phyloP scores from a whole-genome alignment of 164 flowering plant genomes.

The Aristolochia fimbriata region DNA sequence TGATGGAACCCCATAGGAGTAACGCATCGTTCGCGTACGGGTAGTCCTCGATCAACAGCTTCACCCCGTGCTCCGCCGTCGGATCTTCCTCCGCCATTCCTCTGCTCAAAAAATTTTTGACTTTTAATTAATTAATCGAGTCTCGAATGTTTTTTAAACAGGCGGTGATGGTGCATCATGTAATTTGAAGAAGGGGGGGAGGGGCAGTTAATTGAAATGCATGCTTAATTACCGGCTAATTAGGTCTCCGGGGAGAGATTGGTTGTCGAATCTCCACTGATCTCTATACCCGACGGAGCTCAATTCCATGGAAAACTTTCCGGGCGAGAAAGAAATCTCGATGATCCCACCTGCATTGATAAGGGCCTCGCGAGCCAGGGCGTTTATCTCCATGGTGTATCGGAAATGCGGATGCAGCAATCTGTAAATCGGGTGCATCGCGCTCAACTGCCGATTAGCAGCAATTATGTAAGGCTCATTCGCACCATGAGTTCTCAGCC shows the following conservation, averaged over 20 bases:
- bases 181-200: too few species aligned
- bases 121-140: too few species aligned
- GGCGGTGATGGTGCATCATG: too few species aligned
- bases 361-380: constrained; percentile 48
- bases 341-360: constrained; percentile 56
- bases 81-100: constrained; percentile 79
- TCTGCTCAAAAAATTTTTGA: constrained; percentile 16
- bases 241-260: constrained; percentile 60
- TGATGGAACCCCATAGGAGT: constrained; percentile 47
- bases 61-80: constrained; percentile 54
- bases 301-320: constrained; percentile 44
- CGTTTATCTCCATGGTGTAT: constrained; percentile 79
- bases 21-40: constrained; percentile 80
- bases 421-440: constrained; percentile 66
- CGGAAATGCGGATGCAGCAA: constrained; percentile 60
- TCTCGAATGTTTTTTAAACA: too few species aligned
- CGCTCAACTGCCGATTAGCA: constrained; percentile 56
- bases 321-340: constrained; percentile 42
- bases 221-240: constrained; percentile 46
- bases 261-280: constrained; percentile 54
- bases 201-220: too few species aligned
- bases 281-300: constrained; percentile 47
- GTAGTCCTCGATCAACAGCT: constrained; percentile 54
- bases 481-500: constrained; percentile 61
- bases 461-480: constrained; percentile 70